These are phyloP conservation scores for Platanthera guangdongensis DNA, from an alignment of 106 monocot species.

Conservation along the genomic window DNA sequence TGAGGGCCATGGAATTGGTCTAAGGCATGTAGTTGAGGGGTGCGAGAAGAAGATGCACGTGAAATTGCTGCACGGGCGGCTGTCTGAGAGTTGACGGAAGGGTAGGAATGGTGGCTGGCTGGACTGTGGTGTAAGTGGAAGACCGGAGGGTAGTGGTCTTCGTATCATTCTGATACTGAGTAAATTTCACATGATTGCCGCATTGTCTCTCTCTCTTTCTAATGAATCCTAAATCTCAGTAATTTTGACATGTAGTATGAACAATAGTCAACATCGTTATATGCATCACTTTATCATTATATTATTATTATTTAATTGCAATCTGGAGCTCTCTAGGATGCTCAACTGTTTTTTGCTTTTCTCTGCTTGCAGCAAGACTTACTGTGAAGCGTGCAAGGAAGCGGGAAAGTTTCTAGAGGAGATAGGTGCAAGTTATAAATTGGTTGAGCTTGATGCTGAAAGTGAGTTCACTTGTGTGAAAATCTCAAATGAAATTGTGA, in stretches of 20 bases:
- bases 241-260: background rate
- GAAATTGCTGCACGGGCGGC: too few species aligned
- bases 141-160: too few species aligned
- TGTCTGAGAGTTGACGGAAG: too few species aligned
- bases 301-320: background rate
- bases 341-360: background rate
- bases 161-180: too few species aligned
- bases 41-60: too few species aligned
- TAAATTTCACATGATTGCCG: too few species aligned
- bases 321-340: background rate
- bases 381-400: slow-evolving; percentile 6
- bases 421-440: background rate
- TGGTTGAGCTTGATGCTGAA: slow-evolving; percentile 4
- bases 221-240: background rate
- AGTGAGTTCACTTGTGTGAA: background rate
- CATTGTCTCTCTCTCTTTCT: too few species aligned
- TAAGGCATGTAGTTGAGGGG: too few species aligned
- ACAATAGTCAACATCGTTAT: background rate
- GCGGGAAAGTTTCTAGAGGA: background rate
- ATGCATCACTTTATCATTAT: background rate
- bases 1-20: too few species aligned
- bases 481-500: too few species aligned
- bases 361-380: slow-evolving; percentile 1
- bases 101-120: too few species aligned
- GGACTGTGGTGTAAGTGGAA: too few species aligned